Conservation (phyloP, 768 basidiomycete species). For the Fomitopsis serialis region DNA sequence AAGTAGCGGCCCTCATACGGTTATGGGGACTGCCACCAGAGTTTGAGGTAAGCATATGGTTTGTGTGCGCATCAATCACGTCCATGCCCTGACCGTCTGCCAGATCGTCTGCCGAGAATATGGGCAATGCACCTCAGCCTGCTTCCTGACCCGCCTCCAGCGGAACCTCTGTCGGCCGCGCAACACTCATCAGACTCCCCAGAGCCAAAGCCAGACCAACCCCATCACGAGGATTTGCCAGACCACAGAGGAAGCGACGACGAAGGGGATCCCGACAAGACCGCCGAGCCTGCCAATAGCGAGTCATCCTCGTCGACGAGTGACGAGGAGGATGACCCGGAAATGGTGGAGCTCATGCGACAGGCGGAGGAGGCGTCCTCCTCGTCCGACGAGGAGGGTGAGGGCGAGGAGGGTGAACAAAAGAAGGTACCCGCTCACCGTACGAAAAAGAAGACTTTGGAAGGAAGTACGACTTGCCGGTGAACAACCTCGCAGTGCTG, state of each 20-base stretch:
- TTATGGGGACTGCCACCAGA: conserved; percentile 74
- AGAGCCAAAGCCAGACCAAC: background rate
- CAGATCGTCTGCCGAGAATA: conserved; percentile 75
- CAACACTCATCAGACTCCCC: conserved; percentile 24
- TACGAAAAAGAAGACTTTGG: conserved; percentile 4
- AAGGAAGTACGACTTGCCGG: conserved; percentile 33
- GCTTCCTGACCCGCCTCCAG: conserved; percentile 51
- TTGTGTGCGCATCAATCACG: conserved; percentile 3
- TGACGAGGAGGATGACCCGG: conserved; percentile 29
- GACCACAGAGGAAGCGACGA: conserved; percentile 11
- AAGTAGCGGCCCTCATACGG: conserved; percentile 52
- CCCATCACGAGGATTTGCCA: background rate
- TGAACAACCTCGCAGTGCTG: conserved; percentile 60
- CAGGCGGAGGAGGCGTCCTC: conserved; percentile 31
- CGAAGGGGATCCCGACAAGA: background rate
- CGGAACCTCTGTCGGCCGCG: conserved; percentile 52
- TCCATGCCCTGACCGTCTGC: background rate
- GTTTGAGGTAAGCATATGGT: conserved; percentile 72
- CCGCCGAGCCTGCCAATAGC: background rate
- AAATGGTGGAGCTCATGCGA: conserved; percentile 34
- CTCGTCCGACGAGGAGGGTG: conserved; percentile 24
- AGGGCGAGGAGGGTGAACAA: conserved; percentile 7
- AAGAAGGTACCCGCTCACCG: conserved; percentile 8
- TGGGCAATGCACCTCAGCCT: conserved; percentile 73
- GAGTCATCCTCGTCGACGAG: conserved; percentile 23